A percentile compares a stretch with the other conserved stretches of the same genome.
Conservation (phyloP, 768 basidiomycete species). For the Rhizopogon vinicolor region DNA sequence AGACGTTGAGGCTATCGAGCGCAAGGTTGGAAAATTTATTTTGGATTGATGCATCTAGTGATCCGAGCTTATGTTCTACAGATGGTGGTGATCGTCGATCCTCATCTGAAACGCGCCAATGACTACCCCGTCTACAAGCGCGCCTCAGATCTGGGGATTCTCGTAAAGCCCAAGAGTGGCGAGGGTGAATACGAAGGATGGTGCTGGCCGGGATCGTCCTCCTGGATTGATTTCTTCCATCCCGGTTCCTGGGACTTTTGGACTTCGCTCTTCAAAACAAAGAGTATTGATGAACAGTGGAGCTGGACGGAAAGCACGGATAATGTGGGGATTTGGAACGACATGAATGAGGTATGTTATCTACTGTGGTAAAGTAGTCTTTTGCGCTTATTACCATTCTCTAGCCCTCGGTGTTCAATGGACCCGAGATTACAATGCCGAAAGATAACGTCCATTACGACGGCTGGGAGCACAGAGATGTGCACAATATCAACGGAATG, state of each 20-base stretch:
- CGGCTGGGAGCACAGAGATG: slow-evolving; percentile 97
- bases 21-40: slow-evolving; percentile 55
- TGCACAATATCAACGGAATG: slow-evolving; percentile 99
- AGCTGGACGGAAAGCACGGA: slow-evolving; percentile 79
- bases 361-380: neutral
- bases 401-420: slow-evolving; percentile 98
- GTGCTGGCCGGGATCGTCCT: slow-evolving; percentile 97
- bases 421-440: slow-evolving; percentile 88
- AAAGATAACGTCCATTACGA: slow-evolving; percentile 80
- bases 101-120: slow-evolving; percentile 83
- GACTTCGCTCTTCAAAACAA: slow-evolving; percentile 74
- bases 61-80: slow-evolving; percentile 23
- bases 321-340: slow-evolving; percentile 94
- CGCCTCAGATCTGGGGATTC: slow-evolving; percentile 75
- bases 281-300: slow-evolving; percentile 52
- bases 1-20: slow-evolving; percentile 76
- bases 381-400: neutral
- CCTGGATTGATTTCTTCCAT: slow-evolving; percentile 98
- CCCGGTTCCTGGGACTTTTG: slow-evolving; percentile 89
- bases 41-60: neutral
- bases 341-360: slow-evolving; percentile 90
- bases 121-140: slow-evolving; percentile 81
- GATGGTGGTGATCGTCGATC: slow-evolving; percentile 99
- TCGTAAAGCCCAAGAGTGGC: slow-evolving; percentile 79
- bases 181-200: slow-evolving; percentile 91